phyloP scores from a whole-genome alignment of 1,284 basidiomycete species.

The Trametes pubescens region DNA sequence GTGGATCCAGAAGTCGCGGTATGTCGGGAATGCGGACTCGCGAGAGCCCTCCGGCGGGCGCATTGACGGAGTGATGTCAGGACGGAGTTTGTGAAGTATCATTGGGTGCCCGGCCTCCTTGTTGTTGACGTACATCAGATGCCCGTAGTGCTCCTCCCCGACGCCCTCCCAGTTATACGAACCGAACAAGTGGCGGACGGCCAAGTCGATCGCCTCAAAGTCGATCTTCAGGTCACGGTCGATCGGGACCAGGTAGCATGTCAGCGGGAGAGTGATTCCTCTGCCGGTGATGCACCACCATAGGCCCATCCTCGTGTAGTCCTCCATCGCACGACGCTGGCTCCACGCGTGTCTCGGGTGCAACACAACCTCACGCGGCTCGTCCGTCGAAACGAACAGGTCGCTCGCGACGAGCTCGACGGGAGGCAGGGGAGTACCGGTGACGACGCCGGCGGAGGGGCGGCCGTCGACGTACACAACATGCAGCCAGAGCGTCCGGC shows the following conservation, averaged over 20 bases:
- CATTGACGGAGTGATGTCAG: constrained; percentile 72
- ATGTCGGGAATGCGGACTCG: constrained; percentile 58
- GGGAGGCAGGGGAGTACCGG: constrained; percentile 61
- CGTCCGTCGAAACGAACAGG: constrained; percentile 47
- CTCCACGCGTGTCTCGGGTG: constrained; percentile 53
- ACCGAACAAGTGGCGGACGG: constrained; percentile 59
- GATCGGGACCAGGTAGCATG: constrained; percentile 71
- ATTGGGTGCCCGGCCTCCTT: constrained; percentile 64
- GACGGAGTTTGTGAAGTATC: constrained; percentile 61
- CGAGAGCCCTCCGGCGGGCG: constrained; percentile 55
- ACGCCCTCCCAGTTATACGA: constrained; percentile 62
- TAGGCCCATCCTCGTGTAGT: constrained; percentile 68
- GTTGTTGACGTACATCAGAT: constrained; percentile 59
- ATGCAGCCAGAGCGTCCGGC: constrained; percentile 66
- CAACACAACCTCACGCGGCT: constrained; percentile 50
- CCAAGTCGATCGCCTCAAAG: constrained; percentile 58
- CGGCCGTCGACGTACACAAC: constrained; percentile 59
- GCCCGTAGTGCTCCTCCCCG: constrained; percentile 53
- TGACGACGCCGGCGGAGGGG: constrained; percentile 63
- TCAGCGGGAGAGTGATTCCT: constrained; percentile 56
- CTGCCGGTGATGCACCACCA: constrained; percentile 70
- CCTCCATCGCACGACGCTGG: constrained; percentile 59
- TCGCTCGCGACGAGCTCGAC: constrained; percentile 52
- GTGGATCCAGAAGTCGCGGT: constrained; percentile 64
- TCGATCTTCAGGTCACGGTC: constrained; percentile 57